Evolutionary conservation across 805 yeast genomes (phyloP).

Genomic region (Starmerella geochares): DNA sequence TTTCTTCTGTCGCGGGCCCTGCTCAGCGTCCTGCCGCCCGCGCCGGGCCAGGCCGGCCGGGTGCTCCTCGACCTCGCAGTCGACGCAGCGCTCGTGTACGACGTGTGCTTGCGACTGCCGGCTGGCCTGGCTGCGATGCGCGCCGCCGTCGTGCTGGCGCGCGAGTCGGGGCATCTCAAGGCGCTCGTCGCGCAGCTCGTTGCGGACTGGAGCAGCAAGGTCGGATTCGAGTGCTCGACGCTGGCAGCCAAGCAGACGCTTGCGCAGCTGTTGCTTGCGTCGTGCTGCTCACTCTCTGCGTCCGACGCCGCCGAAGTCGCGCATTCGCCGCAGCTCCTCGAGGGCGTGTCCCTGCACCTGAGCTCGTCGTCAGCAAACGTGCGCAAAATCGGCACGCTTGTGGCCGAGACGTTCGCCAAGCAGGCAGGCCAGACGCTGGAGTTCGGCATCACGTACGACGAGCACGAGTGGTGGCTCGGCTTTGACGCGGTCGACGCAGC

Average conservation of each 20-base stretch:
- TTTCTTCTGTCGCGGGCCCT: conserved; percentile 17
- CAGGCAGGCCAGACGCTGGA: conserved; percentile 25
- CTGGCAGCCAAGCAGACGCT: conserved; percentile 38
- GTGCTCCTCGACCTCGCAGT: conserved; percentile 17
- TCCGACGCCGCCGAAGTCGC: conserved; percentile 31
- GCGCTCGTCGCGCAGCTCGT: conserved; percentile 18
- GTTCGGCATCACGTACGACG: conserved; percentile 25
- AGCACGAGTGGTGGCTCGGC: conserved; percentile 22
- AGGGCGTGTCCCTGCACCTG: conserved; percentile 46
- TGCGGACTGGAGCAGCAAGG: conserved; percentile 34
- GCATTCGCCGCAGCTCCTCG: conserved; percentile 36
- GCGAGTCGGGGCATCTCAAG: background rate
- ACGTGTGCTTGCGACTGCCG: conserved; percentile 3
- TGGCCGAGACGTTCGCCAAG: conserved; percentile 40
- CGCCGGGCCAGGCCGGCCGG: conserved; percentile 14
- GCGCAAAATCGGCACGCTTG: conserved; percentile 45
- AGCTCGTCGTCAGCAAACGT: conserved; percentile 39
- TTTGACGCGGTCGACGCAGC: conserved; percentile 14
- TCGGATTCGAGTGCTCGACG: conserved; percentile 36
- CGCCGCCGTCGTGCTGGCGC: conserved; percentile 22
- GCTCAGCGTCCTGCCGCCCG: conserved; percentile 5
- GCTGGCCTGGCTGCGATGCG: conserved; percentile 15
- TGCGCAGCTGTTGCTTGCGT: conserved; percentile 40
- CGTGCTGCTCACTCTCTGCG: conserved; percentile 26
- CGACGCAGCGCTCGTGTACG: conserved; percentile 10